Percentiles rank a stretch among this genome's conserved stretches.
Evolutionary conservation across 495 filamentous ascomycete genomes (phyloP).

Genomic region (Pyrenula aspistea): DNA sequence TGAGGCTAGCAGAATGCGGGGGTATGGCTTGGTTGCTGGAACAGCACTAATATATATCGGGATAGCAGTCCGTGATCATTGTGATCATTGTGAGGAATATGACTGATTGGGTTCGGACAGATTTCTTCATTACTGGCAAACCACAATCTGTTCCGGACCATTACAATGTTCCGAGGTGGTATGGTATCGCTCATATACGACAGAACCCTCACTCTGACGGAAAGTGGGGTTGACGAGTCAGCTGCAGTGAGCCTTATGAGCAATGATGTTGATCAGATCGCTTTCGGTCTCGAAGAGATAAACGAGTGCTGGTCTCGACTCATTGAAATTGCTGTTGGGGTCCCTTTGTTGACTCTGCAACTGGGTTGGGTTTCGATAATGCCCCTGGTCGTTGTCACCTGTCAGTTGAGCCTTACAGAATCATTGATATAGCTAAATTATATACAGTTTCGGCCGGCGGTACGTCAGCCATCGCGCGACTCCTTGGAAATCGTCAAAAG

Average conservation of each 20-base stretch:
- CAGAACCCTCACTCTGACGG: conserved; percentile 5
- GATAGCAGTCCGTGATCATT: conserved; percentile 30
- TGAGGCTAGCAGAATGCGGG: conserved; percentile 27
- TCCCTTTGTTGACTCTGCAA: background rate
- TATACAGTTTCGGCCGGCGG: too few relatives aligned
- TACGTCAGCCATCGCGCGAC: too few relatives aligned
- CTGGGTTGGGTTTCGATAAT: background rate
- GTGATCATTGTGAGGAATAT: too few relatives aligned
- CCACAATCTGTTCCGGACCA: conserved; percentile 13
- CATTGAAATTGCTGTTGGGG: background rate
- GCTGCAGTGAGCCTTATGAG: conserved; percentile 8
- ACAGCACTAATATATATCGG: conserved; percentile 37
- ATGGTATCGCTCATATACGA: conserved; percentile 13
- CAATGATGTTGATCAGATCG: background rate
- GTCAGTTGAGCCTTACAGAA: too few relatives aligned
- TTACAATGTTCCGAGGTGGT: conserved; percentile 14
- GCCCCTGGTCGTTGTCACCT: background rate
- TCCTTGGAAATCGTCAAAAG: too few relatives aligned
- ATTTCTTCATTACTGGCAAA: background rate
- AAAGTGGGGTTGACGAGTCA: conserved; percentile 6
- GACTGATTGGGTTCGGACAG: too few relatives aligned
- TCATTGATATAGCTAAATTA: too few relatives aligned
- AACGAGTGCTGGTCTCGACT: background rate
- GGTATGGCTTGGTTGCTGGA: conserved; percentile 45
- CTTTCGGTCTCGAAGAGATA: background rate